Conservation (phyloP, 2,329 filamentous ascomycete genomes). For the Sclerotinia borealis region DNA sequence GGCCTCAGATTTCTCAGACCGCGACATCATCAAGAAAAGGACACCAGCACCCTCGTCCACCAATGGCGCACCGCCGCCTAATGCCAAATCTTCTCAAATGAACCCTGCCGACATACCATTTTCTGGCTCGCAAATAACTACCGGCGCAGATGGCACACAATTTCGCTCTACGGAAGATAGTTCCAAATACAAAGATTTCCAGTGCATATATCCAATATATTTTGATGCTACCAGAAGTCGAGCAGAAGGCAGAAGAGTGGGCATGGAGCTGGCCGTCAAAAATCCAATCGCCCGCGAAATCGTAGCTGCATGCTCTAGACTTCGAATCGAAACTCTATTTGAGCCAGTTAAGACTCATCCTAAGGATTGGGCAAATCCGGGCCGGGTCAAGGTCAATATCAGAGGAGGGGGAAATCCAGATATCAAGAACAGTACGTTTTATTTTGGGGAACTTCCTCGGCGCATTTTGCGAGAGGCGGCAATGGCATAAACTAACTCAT, state of each 20-base stretch:
- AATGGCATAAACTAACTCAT: neutral
- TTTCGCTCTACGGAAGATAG: constrained; percentile 41
- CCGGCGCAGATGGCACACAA: constrained; percentile 32
- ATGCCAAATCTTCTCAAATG: constrained; percentile 34
- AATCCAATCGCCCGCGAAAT: constrained; percentile 89
- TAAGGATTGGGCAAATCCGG: constrained; percentile 96
- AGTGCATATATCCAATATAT: constrained; percentile 92
- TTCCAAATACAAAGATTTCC: constrained; percentile 64
- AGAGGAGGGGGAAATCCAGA: constrained; percentile 50
- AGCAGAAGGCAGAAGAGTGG: constrained; percentile 75
- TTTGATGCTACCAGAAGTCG: constrained; percentile 75
- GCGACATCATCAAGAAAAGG: constrained; percentile 29
- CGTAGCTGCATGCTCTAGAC: constrained; percentile 70
- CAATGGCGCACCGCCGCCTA: constrained; percentile 26
- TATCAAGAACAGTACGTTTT: constrained; percentile 57
- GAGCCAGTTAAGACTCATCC: constrained; percentile 91
- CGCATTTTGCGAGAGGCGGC: neutral
- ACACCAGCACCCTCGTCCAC: constrained; percentile 4
- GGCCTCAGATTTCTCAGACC: constrained; percentile 50
- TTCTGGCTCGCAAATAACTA: constrained; percentile 34
- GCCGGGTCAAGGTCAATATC: constrained; percentile 74
- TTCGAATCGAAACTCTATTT: constrained; percentile 69
- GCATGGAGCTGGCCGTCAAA: constrained; percentile 62
- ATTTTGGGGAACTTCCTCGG: neutral
- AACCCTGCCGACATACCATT: constrained; percentile 37